Conservation (phyloP, 768 basidiomycete genomes). For the Termitomyces bulborhizus region DNA sequence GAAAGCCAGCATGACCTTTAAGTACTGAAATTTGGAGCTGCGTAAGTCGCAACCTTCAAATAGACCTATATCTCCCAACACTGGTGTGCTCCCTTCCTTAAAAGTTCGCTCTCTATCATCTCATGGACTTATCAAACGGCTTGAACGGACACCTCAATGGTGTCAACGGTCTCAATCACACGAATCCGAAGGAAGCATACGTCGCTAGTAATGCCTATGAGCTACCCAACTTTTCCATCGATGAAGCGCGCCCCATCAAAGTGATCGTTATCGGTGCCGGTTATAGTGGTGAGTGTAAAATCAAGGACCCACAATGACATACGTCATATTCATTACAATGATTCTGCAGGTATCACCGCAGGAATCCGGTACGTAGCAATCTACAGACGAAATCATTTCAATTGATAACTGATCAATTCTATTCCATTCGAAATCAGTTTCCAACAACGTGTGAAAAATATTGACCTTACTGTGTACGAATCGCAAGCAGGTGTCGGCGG, state of each 20-base stretch:
- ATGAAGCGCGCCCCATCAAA: slow-evolving; percentile 47
- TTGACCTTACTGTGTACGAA: slow-evolving; percentile 54
- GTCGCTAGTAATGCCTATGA: slow-evolving; percentile 11
- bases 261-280: slow-evolving; percentile 55
- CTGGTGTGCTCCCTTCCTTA: background rate
- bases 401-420: background rate
- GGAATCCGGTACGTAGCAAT: slow-evolving; percentile 38
- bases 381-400: background rate
- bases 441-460: slow-evolving; percentile 44
- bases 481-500: slow-evolving; percentile 55
- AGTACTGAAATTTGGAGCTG: background rate
- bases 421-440: slow-evolving; percentile 28
- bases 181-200: background rate
- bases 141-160: background rate
- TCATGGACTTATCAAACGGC: background rate
- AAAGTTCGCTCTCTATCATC: background rate
- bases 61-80: background rate
- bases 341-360: slow-evolving; percentile 38
- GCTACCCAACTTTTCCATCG: slow-evolving; percentile 41
- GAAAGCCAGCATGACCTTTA: background rate
- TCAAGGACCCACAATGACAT: background rate
- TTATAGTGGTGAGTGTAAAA: slow-evolving; percentile 37
- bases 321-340: background rate
- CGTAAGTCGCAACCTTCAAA: background rate
- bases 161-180: background rate